These are phyloP conservation scores for Tremella mesenterica DNA, from an alignment of 768 basidiomycete genomes.

Conservation along the genomic window DNA sequence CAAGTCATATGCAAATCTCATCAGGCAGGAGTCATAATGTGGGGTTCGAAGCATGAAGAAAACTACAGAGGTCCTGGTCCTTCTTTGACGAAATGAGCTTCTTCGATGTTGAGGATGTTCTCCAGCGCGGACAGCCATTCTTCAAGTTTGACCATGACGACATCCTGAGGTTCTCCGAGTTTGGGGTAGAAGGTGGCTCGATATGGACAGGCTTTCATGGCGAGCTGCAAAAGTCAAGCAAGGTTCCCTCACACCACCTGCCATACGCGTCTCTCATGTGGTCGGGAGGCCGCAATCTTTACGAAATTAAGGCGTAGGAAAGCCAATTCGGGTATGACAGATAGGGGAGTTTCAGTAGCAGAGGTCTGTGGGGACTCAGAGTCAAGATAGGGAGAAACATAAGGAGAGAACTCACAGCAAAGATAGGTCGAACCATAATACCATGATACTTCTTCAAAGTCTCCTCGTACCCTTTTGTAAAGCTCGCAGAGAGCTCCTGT, in stretches of 20 bases:
- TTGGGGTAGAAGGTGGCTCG: constrained; percentile 55
- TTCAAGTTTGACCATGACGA: constrained; percentile 50
- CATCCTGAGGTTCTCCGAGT: constrained; percentile 50
- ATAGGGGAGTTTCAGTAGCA: too few relatives aligned
- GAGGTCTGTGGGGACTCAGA: too few relatives aligned
- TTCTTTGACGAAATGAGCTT: constrained; percentile 47
- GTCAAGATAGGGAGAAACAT: neutral
- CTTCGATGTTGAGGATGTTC: constrained; percentile 49
- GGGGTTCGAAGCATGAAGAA: too few relatives aligned
- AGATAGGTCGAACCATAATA: constrained; percentile 52
- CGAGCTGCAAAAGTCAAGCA: constrained; percentile 50
- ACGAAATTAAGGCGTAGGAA: too few relatives aligned
- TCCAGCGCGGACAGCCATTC: constrained; percentile 55
- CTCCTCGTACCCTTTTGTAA: constrained; percentile 67
- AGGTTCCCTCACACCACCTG: too few relatives aligned
- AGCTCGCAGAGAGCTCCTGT: constrained; percentile 63
- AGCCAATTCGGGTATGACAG: too few relatives aligned
- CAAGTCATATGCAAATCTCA: too few relatives aligned
- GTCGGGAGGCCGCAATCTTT: neutral
- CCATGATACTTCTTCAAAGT: constrained; percentile 75
- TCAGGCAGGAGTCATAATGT: too few relatives aligned
- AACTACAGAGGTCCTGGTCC: neutral
- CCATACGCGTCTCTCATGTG: too few relatives aligned
- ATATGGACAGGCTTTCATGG: constrained; percentile 63
- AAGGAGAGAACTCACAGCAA: constrained; percentile 50